Evolutionary conservation across 2,329 filamentous ascomycete species (phyloP), one percentile per base, ranked within the genome.

Genomic region (Byssochlamys sp.): DNA sequence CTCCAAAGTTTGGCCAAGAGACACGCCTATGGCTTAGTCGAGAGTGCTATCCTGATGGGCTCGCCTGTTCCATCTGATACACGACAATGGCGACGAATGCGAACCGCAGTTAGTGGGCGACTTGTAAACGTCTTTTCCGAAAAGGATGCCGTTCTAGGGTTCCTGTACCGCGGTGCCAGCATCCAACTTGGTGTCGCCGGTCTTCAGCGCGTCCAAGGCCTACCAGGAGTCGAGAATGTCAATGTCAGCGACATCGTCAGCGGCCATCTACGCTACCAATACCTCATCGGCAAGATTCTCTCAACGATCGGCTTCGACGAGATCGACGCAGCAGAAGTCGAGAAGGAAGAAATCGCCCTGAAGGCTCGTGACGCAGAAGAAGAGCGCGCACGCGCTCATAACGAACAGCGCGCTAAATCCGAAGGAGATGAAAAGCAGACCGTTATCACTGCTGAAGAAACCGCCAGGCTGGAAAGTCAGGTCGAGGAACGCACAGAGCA

Each of bases 81-180:
- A 0, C 79, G 80, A 1, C 84, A 90, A 63, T 96, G 91, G 91
- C 81, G 86, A 51, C 78, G 83, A 39, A 84, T 95, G 63, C 84
- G 90, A 29, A 84, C 83, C 51, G 89, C 92, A 0, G 90, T 95
- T 0, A 84, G 86, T 1, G 91, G 91, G 2, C 83, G 88, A 58
- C 80, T 96, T 6, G 87, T 95, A 65, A 96, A 96, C 65, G 90
- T 92, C 7, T 96, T 87, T 73, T 92, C 89, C 1, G 84, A 87
- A 55, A 91, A 94, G 59, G 91, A 96, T 72, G 89, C 90, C 66
- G 85, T 96, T 31, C 83, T 96, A 1, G 91, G 85, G 0, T 92
- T 96, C 69, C 77, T 96, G 19, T 96, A 96, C 71, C 85, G 91
- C 51, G 87, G 90, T 2, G 90, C 88, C 48, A 91, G 86, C 58